A percentile compares a stretch with the other conserved stretches of the same genome.
Conservation (phyloP, 768 basidiomycete genomes). For the Russula virescens region DNA sequence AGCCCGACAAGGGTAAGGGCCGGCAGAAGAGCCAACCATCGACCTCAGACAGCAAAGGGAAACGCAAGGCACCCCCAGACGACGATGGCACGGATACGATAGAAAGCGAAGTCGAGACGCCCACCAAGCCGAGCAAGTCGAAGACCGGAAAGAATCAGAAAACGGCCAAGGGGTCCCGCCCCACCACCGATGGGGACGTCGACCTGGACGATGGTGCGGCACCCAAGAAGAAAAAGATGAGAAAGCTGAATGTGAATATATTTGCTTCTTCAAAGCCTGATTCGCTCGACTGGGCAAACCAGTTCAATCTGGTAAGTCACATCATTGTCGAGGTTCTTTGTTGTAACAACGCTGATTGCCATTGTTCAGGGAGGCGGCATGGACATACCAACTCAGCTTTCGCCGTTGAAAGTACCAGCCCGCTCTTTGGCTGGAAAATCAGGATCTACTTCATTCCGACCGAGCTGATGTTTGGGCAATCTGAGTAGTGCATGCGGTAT, state of each 20-base stretch:
- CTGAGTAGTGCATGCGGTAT: not conserved
- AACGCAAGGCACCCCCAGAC: slow-evolving; percentile 33
- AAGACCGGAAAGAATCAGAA: not conserved
- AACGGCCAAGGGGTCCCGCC: not conserved
- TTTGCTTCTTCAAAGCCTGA: slow-evolving; percentile 16
- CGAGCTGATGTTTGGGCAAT: not conserved
- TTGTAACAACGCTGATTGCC: too few species aligned
- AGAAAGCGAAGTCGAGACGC: slow-evolving; percentile 4
- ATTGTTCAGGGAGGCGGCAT: too few species aligned
- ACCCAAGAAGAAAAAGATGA: slow-evolving; percentile 24
- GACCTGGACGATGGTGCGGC: slow-evolving; percentile 7
- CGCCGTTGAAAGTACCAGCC: slow-evolving; percentile 23
- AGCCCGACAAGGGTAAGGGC: slow-evolving; percentile 20
- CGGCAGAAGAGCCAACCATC: slow-evolving; percentile 4
- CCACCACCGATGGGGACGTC: not conserved
- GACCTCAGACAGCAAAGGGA: slow-evolving; percentile 31
- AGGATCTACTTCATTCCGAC: slow-evolving; percentile 3
- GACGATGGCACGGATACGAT: slow-evolving; percentile 25
- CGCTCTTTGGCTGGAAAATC: slow-evolving; percentile 11
- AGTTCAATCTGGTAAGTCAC: too few species aligned
- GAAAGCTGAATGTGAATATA: slow-evolving; percentile 20
- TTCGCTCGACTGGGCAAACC: too few species aligned
- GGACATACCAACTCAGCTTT: slow-evolving; percentile 20
- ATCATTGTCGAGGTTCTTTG: too few species aligned
- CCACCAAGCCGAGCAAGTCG: too few species aligned